Base-by-base conservation (phyloP, 495 filamentous ascomycete species). In the Aspergillus carlsbadensis region DNA sequence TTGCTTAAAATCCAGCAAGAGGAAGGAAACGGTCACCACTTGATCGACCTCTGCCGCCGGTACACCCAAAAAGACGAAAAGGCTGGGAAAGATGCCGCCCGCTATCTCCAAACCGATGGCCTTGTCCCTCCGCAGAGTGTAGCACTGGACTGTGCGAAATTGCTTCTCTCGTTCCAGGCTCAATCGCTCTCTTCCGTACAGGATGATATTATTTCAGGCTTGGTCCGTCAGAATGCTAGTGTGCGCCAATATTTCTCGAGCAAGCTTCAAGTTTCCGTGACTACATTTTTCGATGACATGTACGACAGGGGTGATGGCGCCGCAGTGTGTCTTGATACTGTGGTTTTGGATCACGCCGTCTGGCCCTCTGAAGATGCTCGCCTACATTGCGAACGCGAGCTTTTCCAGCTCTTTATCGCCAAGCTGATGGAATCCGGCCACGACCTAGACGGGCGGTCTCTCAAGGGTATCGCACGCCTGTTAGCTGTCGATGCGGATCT, bases 351-450 rank as follows among this genome's bases (percentile, higher is more conserved):
- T 51, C 66, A 73, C 10, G 65, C 69, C 14, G 73, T 81, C 13
- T 90, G 87, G 87, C 69, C 76, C 29, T 71, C 69, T 7, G 78
- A 82, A 58, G 70, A 78, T 15, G 69, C 59, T 6, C 79, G 81
- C 39, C 59, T 69, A 36, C 70, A 72, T 56, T 75, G 76, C 68
- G 73, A 87, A 57, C 74, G 77, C 50, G 85, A 87, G 62, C 70
- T 83, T n/a, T 89, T 90, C 59, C 83, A 82, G 60, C 74, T 86
- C 5, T 82, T 86, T 56, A 69, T 88, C 29, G 85, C 83, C 18
- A 84, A 83, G 58, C 67, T 90, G 47, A 82, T 87, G 74, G 79
- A 81, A 58, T 81, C 81, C 10, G 83, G 81, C 39, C 77, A 83
- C 46, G 82, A 84, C 54, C 67, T 81, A 31, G 81, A 85, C 40